Evolutionary conservation across 495 filamentous ascomycete genomes (phyloP).

Genomic region (Cetradonia linearis): DNA sequence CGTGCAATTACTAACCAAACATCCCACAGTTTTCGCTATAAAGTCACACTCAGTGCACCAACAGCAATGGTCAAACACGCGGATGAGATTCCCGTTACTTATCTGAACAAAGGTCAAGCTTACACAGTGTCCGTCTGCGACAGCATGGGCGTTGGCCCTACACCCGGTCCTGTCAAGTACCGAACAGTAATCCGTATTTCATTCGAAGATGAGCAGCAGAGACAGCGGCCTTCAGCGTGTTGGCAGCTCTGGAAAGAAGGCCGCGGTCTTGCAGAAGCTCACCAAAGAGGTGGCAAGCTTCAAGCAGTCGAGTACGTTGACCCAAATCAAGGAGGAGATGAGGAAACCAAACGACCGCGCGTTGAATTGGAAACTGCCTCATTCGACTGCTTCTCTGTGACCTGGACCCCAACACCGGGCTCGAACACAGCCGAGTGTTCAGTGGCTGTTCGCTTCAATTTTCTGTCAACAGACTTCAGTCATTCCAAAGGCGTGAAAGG

Average conservation of each 20-base stretch:
- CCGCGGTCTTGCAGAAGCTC: slow-evolving; percentile 76
- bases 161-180: slow-evolving; percentile 47
- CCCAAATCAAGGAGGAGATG: slow-evolving; percentile 54
- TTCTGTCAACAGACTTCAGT: slow-evolving; percentile 95
- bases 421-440: slow-evolving; percentile 56
- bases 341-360: slow-evolving; percentile 59
- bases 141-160: slow-evolving; percentile 32
- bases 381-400: slow-evolving; percentile 85
- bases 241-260: slow-evolving; percentile 98
- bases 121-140: slow-evolving; percentile 76
- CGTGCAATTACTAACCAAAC: slow-evolving; percentile 27
- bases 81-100: slow-evolving; percentile 86
- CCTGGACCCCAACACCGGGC: slow-evolving; percentile 64
- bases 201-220: slow-evolving; percentile 87
- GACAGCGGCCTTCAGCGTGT: slow-evolving; percentile 67
- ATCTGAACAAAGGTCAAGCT: slow-evolving; percentile 93
- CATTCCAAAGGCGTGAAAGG: slow-evolving; percentile 97
- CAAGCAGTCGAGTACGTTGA: slow-evolving; percentile 93
- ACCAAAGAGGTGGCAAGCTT: slow-evolving; percentile 74
- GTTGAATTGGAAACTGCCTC: slow-evolving; percentile 73
- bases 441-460: slow-evolving; percentile 90
- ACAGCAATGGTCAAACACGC: slow-evolving; percentile 89
- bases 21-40: slow-evolving; percentile 68
- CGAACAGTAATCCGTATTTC: slow-evolving; percentile 83
- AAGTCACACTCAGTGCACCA: slow-evolving; percentile 80